Percentiles rank a stretch among this genome's conserved stretches.
Evolutionary conservation across 2,329 filamentous ascomycete genomes (phyloP).

Genomic region (Sclerotinia trifoliorum): DNA sequence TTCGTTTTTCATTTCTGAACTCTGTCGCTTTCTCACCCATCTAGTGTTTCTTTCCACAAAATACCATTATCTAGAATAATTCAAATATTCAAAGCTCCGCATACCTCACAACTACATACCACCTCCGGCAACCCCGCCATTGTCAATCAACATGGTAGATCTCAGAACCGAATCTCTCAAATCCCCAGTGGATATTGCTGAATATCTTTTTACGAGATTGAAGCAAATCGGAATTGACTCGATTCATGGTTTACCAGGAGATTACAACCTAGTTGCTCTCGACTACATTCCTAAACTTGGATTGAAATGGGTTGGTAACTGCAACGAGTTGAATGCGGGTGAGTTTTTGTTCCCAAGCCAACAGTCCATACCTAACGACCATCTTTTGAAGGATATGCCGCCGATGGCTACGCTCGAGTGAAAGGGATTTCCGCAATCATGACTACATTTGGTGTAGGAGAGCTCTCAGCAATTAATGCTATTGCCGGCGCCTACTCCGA

Average conservation of each 20-base stretch:
- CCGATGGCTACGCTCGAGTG: conserved; percentile 76
- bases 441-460: conserved; percentile 75
- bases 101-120: neutral
- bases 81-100: conserved; percentile 4
- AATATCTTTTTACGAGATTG: conserved; percentile 66
- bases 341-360: conserved; percentile 31
- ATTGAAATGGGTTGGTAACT: conserved; percentile 66
- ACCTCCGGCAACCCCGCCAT: neutral
- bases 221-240: conserved; percentile 63
- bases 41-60: conserved; percentile 2
- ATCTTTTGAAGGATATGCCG: conserved; percentile 59
- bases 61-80: neutral
- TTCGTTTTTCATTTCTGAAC: neutral
- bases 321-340: conserved; percentile 73
- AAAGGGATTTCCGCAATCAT: conserved; percentile 68
- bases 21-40: neutral
- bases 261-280: conserved; percentile 69
- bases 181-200: conserved; percentile 54
- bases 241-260: conserved; percentile 68
- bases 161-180: conserved; percentile 45
- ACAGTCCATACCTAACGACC: neutral
- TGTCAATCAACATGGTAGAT: conserved; percentile 38
- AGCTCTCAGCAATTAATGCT: conserved; percentile 72
- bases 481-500: conserved; percentile 74
- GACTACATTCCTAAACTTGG: conserved; percentile 61